Evolutionary conservation across 768 basidiomycete species (phyloP).

Genomic region (Termitomyces sp.): DNA sequence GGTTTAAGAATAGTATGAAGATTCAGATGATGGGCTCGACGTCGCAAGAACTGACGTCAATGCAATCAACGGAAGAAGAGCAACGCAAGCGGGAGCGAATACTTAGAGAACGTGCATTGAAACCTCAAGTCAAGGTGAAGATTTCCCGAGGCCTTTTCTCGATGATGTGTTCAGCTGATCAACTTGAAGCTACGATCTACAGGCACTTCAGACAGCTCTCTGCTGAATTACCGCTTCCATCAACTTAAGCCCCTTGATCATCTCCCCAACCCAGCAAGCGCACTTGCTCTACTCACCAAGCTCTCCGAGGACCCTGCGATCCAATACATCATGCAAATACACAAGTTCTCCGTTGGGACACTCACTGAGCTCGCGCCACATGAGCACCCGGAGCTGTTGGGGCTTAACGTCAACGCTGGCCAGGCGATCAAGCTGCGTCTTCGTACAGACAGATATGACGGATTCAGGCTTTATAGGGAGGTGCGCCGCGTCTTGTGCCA

Average conservation of each 20-base stretch:
- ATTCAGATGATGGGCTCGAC: conserved; percentile 71
- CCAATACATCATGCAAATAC: conserved; percentile 61
- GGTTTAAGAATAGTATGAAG: conserved; percentile 61
- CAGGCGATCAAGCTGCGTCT: conserved; percentile 62
- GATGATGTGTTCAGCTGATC: not conserved
- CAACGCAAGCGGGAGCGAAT: conserved; percentile 52
- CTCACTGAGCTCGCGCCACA: conserved; percentile 78
- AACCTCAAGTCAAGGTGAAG: conserved; percentile 52
- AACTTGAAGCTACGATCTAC: conserved; percentile 51
- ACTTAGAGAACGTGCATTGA: conserved; percentile 50
- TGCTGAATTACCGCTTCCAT: conserved; percentile 57
- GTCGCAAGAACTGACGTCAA: conserved; percentile 42
- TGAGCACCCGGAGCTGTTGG: conserved; percentile 64
- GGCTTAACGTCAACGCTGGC: conserved; percentile 61
- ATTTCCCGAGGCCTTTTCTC: not conserved
- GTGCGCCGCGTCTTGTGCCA: conserved; percentile 69
- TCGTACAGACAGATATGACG: conserved; percentile 66
- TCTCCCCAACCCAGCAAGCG: conserved; percentile 57
- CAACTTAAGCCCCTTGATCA: conserved; percentile 54
- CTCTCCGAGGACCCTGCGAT: conserved; percentile 71
- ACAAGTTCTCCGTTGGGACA: conserved; percentile 61
- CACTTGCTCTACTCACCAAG: conserved; percentile 46
- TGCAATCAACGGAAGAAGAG: conserved; percentile 54
- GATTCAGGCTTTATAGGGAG: conserved; percentile 61
- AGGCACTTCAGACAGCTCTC: conserved; percentile 29